phyloP scores from a whole-genome alignment of 768 basidiomycete species.

The Mycena epipterygia region DNA sequence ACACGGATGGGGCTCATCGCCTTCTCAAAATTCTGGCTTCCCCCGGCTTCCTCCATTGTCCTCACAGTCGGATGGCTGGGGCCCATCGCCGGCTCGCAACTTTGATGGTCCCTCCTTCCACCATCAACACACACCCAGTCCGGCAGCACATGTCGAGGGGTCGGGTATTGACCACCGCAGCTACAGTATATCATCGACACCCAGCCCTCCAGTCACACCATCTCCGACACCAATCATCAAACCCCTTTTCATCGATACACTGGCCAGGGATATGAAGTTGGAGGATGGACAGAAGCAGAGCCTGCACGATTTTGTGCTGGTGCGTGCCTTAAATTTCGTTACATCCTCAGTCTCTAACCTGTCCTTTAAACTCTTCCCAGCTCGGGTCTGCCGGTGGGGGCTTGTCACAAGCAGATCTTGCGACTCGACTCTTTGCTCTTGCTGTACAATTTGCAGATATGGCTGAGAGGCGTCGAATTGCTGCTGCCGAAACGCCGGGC shows the following conservation, averaged over 20 bases:
- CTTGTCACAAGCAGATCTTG: not conserved
- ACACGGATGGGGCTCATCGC: no score
- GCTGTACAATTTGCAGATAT: not conserved
- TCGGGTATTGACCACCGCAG: not conserved
- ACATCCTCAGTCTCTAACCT: not conserved
- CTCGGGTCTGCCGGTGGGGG: not conserved
- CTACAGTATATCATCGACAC: not conserved
- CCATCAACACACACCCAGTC: no score
- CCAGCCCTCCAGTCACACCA: no score
- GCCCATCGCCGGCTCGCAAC: not conserved
- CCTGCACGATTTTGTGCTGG: not conserved
- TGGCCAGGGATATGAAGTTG: not conserved
- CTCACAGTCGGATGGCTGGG: not conserved
- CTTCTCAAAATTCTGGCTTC: no score
- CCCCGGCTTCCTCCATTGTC: not conserved
- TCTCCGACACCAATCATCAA: not conserved
- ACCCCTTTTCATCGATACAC: not conserved
- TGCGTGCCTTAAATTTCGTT: not conserved
- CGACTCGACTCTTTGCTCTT: conserved; percentile 1
- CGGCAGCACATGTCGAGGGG: no score
- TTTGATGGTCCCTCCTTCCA: not conserved
- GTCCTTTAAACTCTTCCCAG: not conserved
- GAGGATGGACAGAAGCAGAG: not conserved
- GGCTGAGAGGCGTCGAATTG: not conserved
- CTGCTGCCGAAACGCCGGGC: not conserved